Evolutionary conservation across 2,329 filamentous ascomycete species (phyloP).

Genomic region (Stagonosporopsis cucurbitacearum): DNA sequence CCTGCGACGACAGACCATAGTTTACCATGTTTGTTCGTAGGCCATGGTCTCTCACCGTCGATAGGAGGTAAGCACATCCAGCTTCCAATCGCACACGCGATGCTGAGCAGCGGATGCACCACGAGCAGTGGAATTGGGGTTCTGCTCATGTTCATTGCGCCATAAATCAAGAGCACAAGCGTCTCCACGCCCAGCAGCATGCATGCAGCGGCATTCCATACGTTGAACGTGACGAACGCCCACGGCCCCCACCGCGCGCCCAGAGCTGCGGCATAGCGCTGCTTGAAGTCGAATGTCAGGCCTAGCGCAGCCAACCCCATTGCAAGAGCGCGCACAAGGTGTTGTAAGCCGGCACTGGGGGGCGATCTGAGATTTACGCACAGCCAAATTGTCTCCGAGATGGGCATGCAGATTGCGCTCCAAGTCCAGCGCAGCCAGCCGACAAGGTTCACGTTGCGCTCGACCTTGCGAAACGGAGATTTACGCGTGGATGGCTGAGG

Average conservation of each 20-base stretch:
- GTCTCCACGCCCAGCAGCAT: constrained; percentile 1
- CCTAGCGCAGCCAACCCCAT: constrained; percentile 17
- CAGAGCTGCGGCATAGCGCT: constrained; percentile 9
- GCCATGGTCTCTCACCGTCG: neutral
- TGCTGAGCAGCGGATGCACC: neutral
- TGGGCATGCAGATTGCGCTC: constrained; percentile 20
- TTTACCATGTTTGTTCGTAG: neutral
- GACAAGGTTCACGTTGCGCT: neutral
- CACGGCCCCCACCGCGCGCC: constrained; percentile 11
- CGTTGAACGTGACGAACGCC: constrained; percentile 17
- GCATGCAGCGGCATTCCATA: neutral
- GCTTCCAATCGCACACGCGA: neutral
- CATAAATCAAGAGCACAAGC: neutral
- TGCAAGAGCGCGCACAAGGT: constrained; percentile 13
- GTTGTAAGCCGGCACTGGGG: neutral
- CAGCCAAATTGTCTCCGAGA: constrained; percentile 18
- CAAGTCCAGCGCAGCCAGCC: constrained; percentile 17
- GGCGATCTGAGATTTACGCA: neutral
- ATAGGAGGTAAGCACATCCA: neutral
- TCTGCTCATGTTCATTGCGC: neutral
- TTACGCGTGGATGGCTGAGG: neutral
- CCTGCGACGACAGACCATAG: constrained; percentile 2
- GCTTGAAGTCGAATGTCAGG: constrained; percentile 19
- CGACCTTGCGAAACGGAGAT: neutral
- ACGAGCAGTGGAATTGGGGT: neutral